Evolutionary conservation across 306 rosid genomes (phyloP), one percentile per base, ranked within the genome.

Genomic region (Quercus gilva): DNA sequence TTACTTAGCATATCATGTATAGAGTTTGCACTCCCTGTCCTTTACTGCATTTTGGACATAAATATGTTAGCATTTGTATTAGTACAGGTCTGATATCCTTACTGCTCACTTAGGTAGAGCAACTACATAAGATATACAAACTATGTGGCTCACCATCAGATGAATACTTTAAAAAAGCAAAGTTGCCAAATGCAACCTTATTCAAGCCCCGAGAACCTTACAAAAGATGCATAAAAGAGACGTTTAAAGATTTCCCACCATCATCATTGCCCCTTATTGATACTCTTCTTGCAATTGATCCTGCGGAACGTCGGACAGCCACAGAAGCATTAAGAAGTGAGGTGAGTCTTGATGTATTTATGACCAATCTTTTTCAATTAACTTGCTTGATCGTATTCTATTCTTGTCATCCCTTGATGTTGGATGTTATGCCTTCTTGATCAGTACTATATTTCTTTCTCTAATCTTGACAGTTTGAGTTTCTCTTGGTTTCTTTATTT

Each of bases 141-240:
- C 87, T 92, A 45, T 94, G 99, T 55, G 99, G 99, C 85, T 92
- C 99, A 73, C 97, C 97, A 63, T 85, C 99, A 6, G 99, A 94
- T 78, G 99, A 92, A 74, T 94, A 92, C 77, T 94, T 94, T 91
- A 91, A 80, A 81, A 94, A 82, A 78, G 91, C 97, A 56, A 94
- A 85, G 91, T 80, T 94, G 87, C 97, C 97, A 2, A 92, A 94
- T 85, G 97, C 97, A 79, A 89, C 94, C 61, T 85, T 92, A 87
- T 94, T 90, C 83, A 92, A 83, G 86, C 99, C 99, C 21, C 88
- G 88, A 74, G 90, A 85, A 6, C 97, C 99, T 15, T 94, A 94
- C 89, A 92, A 80, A 88, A 87, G 97, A 86, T 80, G 88, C 78
- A 78, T 94, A 65, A 80, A 82, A 84, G 97, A 92, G 85, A 84